Percentiles rank a stretch among this genome's conserved stretches.
Conservation (phyloP, 306 rosid species). For the Cucurbita moschata region DNA sequence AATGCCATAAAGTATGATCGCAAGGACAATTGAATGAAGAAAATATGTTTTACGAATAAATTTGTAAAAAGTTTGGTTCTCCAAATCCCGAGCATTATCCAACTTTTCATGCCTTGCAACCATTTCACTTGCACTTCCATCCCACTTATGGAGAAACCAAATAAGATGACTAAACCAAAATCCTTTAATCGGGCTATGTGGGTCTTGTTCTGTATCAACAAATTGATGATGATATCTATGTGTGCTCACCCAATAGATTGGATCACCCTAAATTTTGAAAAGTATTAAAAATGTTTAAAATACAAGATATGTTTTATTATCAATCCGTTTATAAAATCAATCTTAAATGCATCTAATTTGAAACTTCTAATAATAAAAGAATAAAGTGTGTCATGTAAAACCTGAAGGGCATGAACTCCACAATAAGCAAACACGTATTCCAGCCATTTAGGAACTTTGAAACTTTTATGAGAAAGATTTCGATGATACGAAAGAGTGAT, state of each 20-base stretch:
- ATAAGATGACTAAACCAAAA: neutral
- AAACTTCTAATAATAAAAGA: too few relatives aligned
- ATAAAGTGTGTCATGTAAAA: neutral
- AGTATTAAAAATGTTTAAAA: too few relatives aligned
- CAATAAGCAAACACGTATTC: neutral
- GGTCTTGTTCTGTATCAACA: neutral
- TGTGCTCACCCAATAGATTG: slow-evolving; percentile 45
- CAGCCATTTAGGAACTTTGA: neutral
- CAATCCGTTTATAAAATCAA: too few relatives aligned
- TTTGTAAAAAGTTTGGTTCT: neutral
- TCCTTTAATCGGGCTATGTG: neutral
- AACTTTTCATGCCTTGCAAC: neutral
- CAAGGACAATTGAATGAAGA: neutral
- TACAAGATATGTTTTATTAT: too few relatives aligned
- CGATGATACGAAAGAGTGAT: slow-evolving; percentile 46
- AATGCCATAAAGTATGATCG: neutral
- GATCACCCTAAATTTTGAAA: neutral
- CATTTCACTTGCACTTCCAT: too few relatives aligned
- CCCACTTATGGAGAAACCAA: too few relatives aligned
- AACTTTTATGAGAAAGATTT: neutral
- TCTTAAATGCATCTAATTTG: too few relatives aligned
- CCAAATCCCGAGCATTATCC: neutral
- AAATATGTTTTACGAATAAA: neutral
- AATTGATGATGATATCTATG: slow-evolving; percentile 34
- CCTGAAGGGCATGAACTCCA: neutral